phyloP scores from a whole-genome alignment of 1,284 basidiomycete genomes.

The Caloboletus firmus region DNA sequence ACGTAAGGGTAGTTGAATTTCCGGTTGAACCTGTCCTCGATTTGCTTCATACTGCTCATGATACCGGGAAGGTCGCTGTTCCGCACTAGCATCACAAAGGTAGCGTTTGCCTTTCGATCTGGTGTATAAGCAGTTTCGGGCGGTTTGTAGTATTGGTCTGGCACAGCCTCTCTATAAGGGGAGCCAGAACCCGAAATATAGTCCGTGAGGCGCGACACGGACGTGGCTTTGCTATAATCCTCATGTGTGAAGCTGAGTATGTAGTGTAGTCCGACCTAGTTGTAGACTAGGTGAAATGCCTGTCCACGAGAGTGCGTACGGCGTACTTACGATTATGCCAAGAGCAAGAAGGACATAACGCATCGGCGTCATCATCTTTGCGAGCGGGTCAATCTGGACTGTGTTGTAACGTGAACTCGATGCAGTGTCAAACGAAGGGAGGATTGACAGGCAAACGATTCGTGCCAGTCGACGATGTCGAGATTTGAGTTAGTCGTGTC shows the following conservation, averaged over 20 bases:
- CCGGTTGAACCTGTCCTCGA: constrained; percentile 84
- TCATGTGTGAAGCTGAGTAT: constrained; percentile 72
- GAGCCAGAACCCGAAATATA: constrained; percentile 42
- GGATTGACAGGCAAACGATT: not conserved
- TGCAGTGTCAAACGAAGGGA: not conserved
- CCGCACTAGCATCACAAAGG: constrained; percentile 83
- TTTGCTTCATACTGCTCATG: constrained; percentile 71
- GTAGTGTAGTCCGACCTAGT: constrained; percentile 68
- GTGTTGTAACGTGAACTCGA: not conserved
- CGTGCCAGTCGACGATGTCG: not conserved
- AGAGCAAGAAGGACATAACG: constrained; percentile 71
- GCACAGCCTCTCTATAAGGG: constrained; percentile 53
- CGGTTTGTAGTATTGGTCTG: constrained; percentile 56
- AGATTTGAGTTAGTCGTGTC: not conserved
- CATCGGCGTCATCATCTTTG: constrained; percentile 75
- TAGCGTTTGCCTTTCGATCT: constrained; percentile 75
- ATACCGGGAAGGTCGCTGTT: constrained; percentile 79
- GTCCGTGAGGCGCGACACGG: constrained; percentile 52
- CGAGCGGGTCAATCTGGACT: constrained; percentile 1
- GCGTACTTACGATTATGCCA: constrained; percentile 56
- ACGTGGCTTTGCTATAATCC: constrained; percentile 65
- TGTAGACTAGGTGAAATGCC: constrained; percentile 10
- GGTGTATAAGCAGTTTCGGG: constrained; percentile 38
- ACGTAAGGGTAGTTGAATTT: constrained; percentile 85
- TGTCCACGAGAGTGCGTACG: not conserved